Base-by-base conservation (phyloP, 2,329 filamentous ascomycete species). In the Fusarium sp. region DNA sequence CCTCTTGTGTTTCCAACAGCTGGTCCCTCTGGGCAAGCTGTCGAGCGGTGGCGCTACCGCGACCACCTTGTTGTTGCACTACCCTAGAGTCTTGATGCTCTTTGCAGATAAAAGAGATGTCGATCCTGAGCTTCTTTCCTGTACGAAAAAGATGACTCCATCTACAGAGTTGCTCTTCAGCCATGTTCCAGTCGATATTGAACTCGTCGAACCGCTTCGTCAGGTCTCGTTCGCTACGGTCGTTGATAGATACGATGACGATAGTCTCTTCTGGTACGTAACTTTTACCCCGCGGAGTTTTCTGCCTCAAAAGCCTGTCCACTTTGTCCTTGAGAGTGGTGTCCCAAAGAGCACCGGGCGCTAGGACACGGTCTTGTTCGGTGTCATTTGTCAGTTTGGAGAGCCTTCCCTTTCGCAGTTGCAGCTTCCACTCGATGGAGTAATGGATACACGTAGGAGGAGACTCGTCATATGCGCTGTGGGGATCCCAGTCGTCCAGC, bases 71-170 rank as follows among this genome's bases (percentile, higher is more conserved):
- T 1, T 38, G 42, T 62, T 57, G 57, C 42, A 20, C 62, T 62
- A 46, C 57, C 57, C 52, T 55, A 38, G 52, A 57, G 49, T 35
- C 35, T 5, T 38, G 31, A 55, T 6, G 33, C 42, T 48, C 42
- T 18, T 62, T n/a, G n/a, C n/a, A 52, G 24, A 52, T n/a, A 6
- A 66, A 66, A 2, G 53, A 66, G 1, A 57, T 49, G 46, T 66
- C 57, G 35, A 66, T 31, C 49, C 56, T 57, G 23, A 57, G 55
- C 56, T 56, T 64, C 54, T 63, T 67, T 20, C 59, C 59, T 28
- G 29, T 23, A 1, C n/a, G 46, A 33, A 64, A 60, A 20, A 64
- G 60, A 42, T 8, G 46, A 24, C 60, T 57, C 64, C 37, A 67
- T 38, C 18, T 54, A 4, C 21, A 43, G 4, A 67, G 56, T 10